Evolutionary conservation across 2,329 filamentous ascomycete species (phyloP), one percentile per base, ranked within the genome.

Genomic region (Trichoderma lentiforme): DNA sequence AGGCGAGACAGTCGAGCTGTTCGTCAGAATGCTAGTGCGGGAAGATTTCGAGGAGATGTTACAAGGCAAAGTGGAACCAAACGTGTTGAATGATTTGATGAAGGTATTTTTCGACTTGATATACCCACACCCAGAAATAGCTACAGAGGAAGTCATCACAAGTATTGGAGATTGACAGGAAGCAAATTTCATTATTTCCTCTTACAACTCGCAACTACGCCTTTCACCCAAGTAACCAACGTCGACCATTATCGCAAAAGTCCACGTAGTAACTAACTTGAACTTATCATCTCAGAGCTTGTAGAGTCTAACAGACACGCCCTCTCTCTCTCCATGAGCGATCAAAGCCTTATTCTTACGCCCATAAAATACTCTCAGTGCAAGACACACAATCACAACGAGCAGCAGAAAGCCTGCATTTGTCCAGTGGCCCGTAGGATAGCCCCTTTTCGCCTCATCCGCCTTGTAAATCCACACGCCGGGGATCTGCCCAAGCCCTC

Each of bases 391-490:
- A 0, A 82, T 83, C 1, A 86, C 83, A 0, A 90, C 89, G 73
- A 90, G 86, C 14, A 91, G 81, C 53, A 91, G 76, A 74, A 91
- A 79, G 12, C 76, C 89, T 3, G 88, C 89, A 77, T 92, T 91
- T 5, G 86, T 86, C 88, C 89, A 92, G 77, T 93, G 91, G 0
- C 91, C 91, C 0, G 90, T 93, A 0, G 90, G 90, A 78, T 92
- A 93, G 0, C 91, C 91, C 11, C 75, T 80, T 26, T 81, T 79
- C 21, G 85, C 86, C 79, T 93, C 90, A 12, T 87, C 81, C 1
- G 87, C 84, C 77, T 91, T 91, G 81, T 93, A 93, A 73, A 92
- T 93, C 90, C 90, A 93, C 1, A 92, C 90, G 0, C 91, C 91
- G 0, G 89, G 87, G 53, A 93, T 93, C 79, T 93, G 91, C 0